Percentiles rank a stretch among this genome's conserved stretches.
phyloP scores from a whole-genome alignment of 2,329 filamentous ascomycete genomes.

The Graphium sp. region DNA sequence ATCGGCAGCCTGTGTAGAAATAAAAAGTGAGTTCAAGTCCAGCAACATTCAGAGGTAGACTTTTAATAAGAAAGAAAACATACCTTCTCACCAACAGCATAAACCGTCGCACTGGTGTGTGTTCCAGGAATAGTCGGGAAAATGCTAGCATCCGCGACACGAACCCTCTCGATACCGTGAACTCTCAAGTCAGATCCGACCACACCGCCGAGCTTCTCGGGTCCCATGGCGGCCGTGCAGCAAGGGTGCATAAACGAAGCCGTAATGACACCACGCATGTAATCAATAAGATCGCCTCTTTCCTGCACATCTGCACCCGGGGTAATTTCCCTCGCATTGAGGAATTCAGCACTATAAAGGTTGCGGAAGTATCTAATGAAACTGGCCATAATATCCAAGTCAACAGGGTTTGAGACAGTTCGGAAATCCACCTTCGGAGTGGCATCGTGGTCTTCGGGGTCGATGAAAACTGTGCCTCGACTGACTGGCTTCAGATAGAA shows the following conservation, averaged over 20 bases:
- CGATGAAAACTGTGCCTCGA: slow-evolving; percentile 15
- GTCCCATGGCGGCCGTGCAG: slow-evolving; percentile 26
- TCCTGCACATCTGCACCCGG: slow-evolving; percentile 11
- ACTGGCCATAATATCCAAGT: slow-evolving; percentile 15
- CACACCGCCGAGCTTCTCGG: slow-evolving; percentile 17
- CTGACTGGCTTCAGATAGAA: slow-evolving; percentile 16
- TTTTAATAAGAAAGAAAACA: too few species aligned
- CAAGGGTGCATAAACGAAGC: slow-evolving; percentile 22
- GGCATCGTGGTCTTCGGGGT: slow-evolving; percentile 9
- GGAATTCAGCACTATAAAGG: slow-evolving; percentile 7
- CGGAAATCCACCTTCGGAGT: slow-evolving; percentile 16
- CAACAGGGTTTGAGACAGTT: slow-evolving; percentile 16
- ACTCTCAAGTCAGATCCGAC: slow-evolving; percentile 16
- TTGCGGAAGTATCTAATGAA: slow-evolving; percentile 13
- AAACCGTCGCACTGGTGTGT: slow-evolving; percentile 31
- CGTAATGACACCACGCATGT: slow-evolving; percentile 11
- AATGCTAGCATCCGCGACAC: slow-evolving; percentile 13
- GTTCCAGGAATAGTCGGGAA: slow-evolving; percentile 10
- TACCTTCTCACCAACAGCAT: slow-evolving; percentile 33
- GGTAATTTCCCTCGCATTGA: slow-evolving; percentile 8
- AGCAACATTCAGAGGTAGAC: background rate
- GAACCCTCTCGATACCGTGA: slow-evolving; percentile 14
- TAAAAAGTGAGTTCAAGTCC: background rate
- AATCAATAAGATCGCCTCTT: slow-evolving; percentile 6
- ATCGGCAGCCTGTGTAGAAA: slow-evolving; percentile 3